phyloP scores from a whole-genome alignment of 2,329 filamentous ascomycete species.

The Neodidymelliopsis sp. region DNA sequence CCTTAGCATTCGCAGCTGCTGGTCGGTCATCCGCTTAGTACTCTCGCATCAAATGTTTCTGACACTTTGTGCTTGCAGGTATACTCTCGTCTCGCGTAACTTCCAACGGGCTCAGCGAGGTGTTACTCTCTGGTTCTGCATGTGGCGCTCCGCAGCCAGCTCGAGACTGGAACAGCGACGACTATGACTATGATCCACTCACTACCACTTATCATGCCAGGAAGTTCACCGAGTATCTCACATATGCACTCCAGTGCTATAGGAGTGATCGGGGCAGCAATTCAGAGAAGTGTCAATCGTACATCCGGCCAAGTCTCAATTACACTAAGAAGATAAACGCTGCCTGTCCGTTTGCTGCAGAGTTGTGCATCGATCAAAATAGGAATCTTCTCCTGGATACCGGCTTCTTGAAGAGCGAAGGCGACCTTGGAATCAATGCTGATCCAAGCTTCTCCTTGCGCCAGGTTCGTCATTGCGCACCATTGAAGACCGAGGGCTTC shows the following conservation, averaged over 20 bases:
- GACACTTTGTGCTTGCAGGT: conserved; percentile 7
- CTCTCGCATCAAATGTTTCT: not conserved
- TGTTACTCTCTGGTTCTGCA: conserved; percentile 33
- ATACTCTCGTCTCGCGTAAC: conserved; percentile 45
- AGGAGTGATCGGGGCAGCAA: not conserved
- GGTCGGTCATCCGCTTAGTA: not conserved
- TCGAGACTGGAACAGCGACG: not conserved
- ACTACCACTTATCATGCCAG: not conserved
- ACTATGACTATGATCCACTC: not conserved
- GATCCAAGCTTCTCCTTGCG: not conserved
- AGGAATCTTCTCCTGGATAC: conserved; percentile 24
- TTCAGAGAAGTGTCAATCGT: not conserved
- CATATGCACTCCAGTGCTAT: conserved; percentile 18
- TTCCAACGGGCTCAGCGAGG: conserved; percentile 37
- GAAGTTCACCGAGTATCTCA: conserved; percentile 4
- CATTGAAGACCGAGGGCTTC: not conserved
- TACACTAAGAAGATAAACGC: not conserved
- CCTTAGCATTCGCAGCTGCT: not conserved
- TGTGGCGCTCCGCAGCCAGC: conserved; percentile 20
- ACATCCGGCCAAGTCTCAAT: not conserved
- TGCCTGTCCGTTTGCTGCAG: not conserved
- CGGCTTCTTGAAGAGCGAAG: conserved; percentile 21
- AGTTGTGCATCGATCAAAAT: conserved; percentile 15
- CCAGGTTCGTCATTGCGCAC: not conserved
- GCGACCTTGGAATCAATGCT: conserved; percentile 28